Evolutionary conservation across 2,329 filamentous ascomycete species (phyloP), one percentile per base, ranked within the genome.

Genomic region (Xylariaceae sp.): DNA sequence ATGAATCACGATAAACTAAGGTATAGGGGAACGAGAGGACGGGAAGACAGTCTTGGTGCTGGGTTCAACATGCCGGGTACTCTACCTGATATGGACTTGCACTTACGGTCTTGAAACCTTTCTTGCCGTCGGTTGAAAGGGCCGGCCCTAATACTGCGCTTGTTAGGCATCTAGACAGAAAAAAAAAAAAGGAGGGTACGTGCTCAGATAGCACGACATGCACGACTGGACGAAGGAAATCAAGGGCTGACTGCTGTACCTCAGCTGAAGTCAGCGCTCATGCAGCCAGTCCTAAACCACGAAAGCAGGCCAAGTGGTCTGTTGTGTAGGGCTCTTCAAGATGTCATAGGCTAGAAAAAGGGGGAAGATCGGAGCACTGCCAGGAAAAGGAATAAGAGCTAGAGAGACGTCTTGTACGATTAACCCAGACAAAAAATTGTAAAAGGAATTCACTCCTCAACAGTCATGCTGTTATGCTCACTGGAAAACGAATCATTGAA

Each of bases 21-120:
- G 64, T 82, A 63, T 72, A 77, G 63, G 58, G 64, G 57, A 71
- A 75, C 58, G 69, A 76, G 56, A 70, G 76, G 62, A 67, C 74
- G 56, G 65, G 73, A 61, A 62, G 71, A 65, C 69, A 77, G 18
- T 69, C 75, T 61, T 70, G 51, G 60, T 23, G 62, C 62, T 1
- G 66, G 62, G 7, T 77, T 75, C 57, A 72, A 75, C 35, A 81
- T 81, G 74, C 78, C 80, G 0, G 78, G 79, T 3, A 76, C 78
- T 11, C 63, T 81, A 48, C 76, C 79, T 0, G 75, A 74, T 10
- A 68, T 77, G 53, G 70, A 70, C 17, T 53, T 71, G 50, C 62
- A 72, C 44, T 39, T 71, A 30, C 60, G 65, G 55, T 62, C 64
- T 50, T 70, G 67, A 71, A 49, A 54, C 23, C 18, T 18, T n/a